These are phyloP conservation scores for Skeletonema menzelii DNA, from an alignment of 108 stramenopile species.

Conservation along the genomic window DNA sequence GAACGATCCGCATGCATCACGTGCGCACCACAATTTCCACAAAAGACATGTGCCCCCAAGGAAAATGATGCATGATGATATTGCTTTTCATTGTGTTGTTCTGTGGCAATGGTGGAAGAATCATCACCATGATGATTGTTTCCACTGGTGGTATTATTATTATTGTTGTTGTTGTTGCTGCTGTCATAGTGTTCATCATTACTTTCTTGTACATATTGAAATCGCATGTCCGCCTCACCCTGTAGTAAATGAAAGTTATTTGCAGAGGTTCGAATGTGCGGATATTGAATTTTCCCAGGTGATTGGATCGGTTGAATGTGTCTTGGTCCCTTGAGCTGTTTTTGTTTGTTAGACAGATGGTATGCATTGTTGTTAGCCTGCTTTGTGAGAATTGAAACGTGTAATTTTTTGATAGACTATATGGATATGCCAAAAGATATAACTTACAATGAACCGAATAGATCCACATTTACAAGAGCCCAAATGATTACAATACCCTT, in stretches of 20 bases:
- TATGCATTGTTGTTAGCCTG: too few relatives aligned
- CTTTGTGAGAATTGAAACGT: too few relatives aligned
- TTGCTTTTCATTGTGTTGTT: constrained; percentile 24
- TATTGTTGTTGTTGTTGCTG: too few relatives aligned
- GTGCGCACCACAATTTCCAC: constrained; percentile 73
- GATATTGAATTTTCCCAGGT: constrained; percentile 71
- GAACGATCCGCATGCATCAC: constrained; percentile 60
- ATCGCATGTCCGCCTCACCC: constrained; percentile 55
- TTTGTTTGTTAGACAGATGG: background rate
- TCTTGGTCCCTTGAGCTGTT: constrained; percentile 58
- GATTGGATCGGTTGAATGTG: constrained; percentile 46
- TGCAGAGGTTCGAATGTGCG: constrained; percentile 56
- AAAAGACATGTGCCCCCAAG: constrained; percentile 73
- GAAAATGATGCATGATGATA: constrained; percentile 5
- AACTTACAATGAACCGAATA: constrained; percentile 59
- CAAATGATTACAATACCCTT: constrained; percentile 30
- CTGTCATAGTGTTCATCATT: background rate
- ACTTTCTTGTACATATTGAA: constrained; percentile 55
- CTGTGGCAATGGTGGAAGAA: constrained; percentile 1
- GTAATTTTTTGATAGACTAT: too few relatives aligned
- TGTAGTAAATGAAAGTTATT: constrained; percentile 48
- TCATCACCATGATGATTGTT: constrained; percentile 6
- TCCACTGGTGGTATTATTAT: background rate
- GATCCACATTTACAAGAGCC: constrained; percentile 77
- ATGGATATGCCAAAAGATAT: too few relatives aligned